Percentiles rank a stretch among this genome's conserved stretches.
phyloP scores from a whole-genome alignment of 805 yeast genomes.

The Candida sphagnicola region DNA sequence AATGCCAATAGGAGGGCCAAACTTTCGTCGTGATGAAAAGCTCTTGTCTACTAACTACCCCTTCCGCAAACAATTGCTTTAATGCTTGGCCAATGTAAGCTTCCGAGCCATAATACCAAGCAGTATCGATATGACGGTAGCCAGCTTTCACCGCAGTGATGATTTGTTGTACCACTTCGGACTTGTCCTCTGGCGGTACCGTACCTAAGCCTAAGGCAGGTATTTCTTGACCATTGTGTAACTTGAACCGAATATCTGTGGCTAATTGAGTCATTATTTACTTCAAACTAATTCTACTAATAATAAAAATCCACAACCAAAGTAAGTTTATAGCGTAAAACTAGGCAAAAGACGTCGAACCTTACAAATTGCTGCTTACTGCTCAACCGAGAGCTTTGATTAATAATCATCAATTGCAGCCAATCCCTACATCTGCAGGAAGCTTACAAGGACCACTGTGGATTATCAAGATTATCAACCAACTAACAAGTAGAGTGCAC shows the following conservation, averaged over 20 bases:
- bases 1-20: slow-evolving; percentile 42
- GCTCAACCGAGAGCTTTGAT: too few species aligned
- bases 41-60: slow-evolving; percentile 46
- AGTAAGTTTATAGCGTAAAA: too few species aligned
- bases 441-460: too few species aligned
- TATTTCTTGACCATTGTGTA: slow-evolving; percentile 55
- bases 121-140: slow-evolving; percentile 50
- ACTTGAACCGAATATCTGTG: slow-evolving; percentile 38
- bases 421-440: too few species aligned
- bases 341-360: too few species aligned
- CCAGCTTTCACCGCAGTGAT: slow-evolving; percentile 40
- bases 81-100: slow-evolving; percentile 41
- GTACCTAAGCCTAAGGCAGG: slow-evolving; percentile 71
- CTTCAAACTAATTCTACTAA: too few species aligned
- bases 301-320: too few species aligned
- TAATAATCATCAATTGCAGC: too few species aligned
- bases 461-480: too few species aligned
- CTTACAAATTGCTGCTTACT: too few species aligned
- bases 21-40: slow-evolving; percentile 35
- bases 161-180: slow-evolving; percentile 29
- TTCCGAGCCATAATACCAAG: slow-evolving; percentile 48
- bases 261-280: slow-evolving; percentile 14
- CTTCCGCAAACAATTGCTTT: slow-evolving; percentile 45
- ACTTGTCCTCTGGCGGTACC: slow-evolving; percentile 27
- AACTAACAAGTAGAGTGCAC: too few species aligned